Evolutionary conservation across 2,329 filamentous ascomycete species (phyloP), one percentile per base, ranked within the genome.

Genomic region (Capronia americana): DNA sequence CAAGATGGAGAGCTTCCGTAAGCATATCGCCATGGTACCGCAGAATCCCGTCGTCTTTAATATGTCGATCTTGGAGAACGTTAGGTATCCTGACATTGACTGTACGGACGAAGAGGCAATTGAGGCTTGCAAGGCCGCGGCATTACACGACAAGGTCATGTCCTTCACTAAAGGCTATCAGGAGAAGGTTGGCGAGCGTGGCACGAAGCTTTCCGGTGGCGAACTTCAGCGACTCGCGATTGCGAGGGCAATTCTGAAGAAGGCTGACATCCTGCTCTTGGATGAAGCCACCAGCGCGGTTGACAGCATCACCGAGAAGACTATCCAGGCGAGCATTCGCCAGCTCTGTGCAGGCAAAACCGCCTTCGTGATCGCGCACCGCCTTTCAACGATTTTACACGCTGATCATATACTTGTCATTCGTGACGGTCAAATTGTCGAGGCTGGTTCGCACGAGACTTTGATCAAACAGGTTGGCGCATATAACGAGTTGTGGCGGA

Each of bases 401-500:
- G 88, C 88, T 2, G 87, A 91, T 71, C 81, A 83, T 26, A 90
- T 91, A 66, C 83, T 90, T 60, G 89, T 91, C 10, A 82, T 91
- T 53, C 82, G 85, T 51, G 81, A 87, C 60, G 89, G 89, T 11
- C 79, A 84, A 69, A 83, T 91, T 57, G 80, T 86, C n/a, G 88
- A 91, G 73, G 81, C 86, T 70, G 89, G 89, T 8, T 84, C 77
- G 46, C 89, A 91, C 65, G 81, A 85, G 5, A 82, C 86, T 24
- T 77, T 91, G 23, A 80, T 91, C 57, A 76, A 79, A 11, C 77
- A 81, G n/a, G 57, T 63, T 2, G 88, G 88, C 2, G 84, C 86
- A 77, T 91, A 90, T 71, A 83, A 84, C 26, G 84, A 86, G 60
- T 77, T 91, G 34, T 91, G 89, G 88, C 85, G 85, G 3, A 88